Conservation (phyloP, 495 filamentous ascomycete species). For the Trichoderma asperelloides region DNA sequence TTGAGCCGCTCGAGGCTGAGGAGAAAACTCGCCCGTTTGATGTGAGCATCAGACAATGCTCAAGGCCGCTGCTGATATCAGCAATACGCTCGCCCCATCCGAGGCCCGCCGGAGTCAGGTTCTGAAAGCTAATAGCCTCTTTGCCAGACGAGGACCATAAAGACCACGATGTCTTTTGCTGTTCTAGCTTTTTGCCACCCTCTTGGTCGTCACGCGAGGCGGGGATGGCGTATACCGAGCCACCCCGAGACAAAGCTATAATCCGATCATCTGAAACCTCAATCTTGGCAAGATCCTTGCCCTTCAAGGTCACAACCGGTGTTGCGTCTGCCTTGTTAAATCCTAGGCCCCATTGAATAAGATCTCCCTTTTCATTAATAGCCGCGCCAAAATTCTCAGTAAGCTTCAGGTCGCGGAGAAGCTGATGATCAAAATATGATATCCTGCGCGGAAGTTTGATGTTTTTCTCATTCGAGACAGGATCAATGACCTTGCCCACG, state of each 20-base stretch:
- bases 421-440: conserved; percentile 71
- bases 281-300: conserved; percentile 68
- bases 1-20: conserved; percentile 64
- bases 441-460: conserved; percentile 77
- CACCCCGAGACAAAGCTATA: conserved; percentile 65
- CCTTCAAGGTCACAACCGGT: conserved; percentile 65
- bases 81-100: conserved; percentile 66
- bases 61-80: conserved; percentile 64
- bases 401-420: conserved; percentile 82
- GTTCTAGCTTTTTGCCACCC: conserved; percentile 44
- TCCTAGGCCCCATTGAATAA: conserved; percentile 83
- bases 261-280: conserved; percentile 73
- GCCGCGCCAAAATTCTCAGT: conserved; percentile 79
- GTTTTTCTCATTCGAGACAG: conserved; percentile 63
- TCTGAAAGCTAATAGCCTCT: conserved; percentile 50
- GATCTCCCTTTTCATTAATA: conserved; percentile 76
- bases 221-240: conserved; percentile 80
- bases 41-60: conserved; percentile 83
- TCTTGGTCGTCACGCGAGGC: conserved; percentile 63
- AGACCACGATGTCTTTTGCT: conserved; percentile 60
- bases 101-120: conserved; percentile 56
- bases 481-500: conserved; percentile 71
- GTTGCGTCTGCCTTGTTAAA: conserved; percentile 43
- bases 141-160: conserved; percentile 54
- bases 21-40: conserved; percentile 78